Evolutionary conservation across 2,329 filamentous ascomycete species (phyloP), one percentile per base, ranked within the genome.

Genomic region (Aspergillus brunneoviolaceus): DNA sequence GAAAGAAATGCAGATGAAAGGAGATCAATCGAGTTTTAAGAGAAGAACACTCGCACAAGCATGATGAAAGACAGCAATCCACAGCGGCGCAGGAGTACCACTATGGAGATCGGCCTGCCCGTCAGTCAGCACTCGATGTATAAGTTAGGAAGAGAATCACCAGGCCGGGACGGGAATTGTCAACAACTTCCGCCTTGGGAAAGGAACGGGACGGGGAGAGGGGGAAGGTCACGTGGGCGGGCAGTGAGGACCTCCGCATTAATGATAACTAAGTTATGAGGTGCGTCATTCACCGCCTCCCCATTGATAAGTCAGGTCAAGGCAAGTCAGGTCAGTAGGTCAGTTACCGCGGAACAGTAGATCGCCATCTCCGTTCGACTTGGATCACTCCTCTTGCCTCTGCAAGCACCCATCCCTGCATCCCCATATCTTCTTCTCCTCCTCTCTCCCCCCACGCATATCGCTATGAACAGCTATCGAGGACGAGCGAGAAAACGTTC

Each of bases 401-500:
- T 50, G 5, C 49, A 29, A 29, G 52, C 48, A 51, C 49, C 53
- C 55, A 60, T 60, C 61, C 58, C 60, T 61, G 50, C 58, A 57
- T 65, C 63, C 57, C 62, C 27, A 29, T 53, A 53, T 49, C 51
- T 56, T 61, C 65, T 60, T 19, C 50, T 58, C 33, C 6, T 35
- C 10, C 39, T 16, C 39, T 5, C 1, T 6, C 14, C 25, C 25
- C 25, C 25, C 39, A 16, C 16, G 39, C n/a, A 39, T 59, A 58
- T 54, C 61, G 64, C 59, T 59, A 72, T 74, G 71, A 58, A 67
- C 56, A 50, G 52, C 45, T 55, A 29, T 53, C 62, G 60, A 45
- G 60, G 55, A 42, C 59, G 57, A 25, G 60, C 60, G 48, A 65
- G 63, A 35, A 65, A 63, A 55, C 60, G 60, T 14, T 58, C 25